Percentiles rank a stretch among this genome's conserved stretches.
These are phyloP conservation scores for Pseudocercospora crystallina DNA, from an alignment of 2,329 filamentous ascomycete species.

Conservation along the genomic window DNA sequence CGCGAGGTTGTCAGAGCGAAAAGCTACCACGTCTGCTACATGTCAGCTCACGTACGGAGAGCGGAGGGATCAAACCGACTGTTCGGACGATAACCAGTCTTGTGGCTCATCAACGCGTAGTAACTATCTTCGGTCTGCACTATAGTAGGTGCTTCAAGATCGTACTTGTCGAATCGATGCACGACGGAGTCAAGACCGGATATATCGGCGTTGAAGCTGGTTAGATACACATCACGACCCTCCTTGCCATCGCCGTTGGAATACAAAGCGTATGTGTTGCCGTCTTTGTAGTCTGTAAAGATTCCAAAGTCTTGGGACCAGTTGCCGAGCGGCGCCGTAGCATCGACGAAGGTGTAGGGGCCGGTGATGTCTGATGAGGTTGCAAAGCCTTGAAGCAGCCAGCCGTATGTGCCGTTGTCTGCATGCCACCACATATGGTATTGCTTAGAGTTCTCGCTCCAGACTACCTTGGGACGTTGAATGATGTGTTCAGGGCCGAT, in stretches of 20 bases:
- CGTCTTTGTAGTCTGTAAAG: slow-evolving; percentile 61
- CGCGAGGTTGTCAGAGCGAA: slow-evolving; percentile 56
- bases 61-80: slow-evolving; percentile 34
- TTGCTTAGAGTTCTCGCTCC: slow-evolving; percentile 53
- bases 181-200: slow-evolving; percentile 54
- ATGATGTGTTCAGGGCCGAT: slow-evolving; percentile 59
- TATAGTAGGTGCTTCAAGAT: slow-evolving; percentile 61
- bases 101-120: slow-evolving; percentile 62
- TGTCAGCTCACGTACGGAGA: background rate
- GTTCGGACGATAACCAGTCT: slow-evolving; percentile 63
- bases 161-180: slow-evolving; percentile 59
- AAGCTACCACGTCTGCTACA: slow-evolving; percentile 55
- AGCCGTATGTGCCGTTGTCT: slow-evolving; percentile 58
- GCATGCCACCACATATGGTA: slow-evolving; percentile 66
- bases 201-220: slow-evolving; percentile 54
- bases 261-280: slow-evolving; percentile 57
- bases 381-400: slow-evolving; percentile 58
- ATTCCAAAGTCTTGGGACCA: slow-evolving; percentile 64
- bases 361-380: slow-evolving; percentile 54
- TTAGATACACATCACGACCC: slow-evolving; percentile 59
- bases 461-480: slow-evolving; percentile 62
- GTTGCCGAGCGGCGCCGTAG: slow-evolving; percentile 57
- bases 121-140: slow-evolving; percentile 61
- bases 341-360: slow-evolving; percentile 56
- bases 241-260: slow-evolving; percentile 58